Conservation (phyloP, 73 alveolate genomes). For the Paraurostyla sp. region DNA sequence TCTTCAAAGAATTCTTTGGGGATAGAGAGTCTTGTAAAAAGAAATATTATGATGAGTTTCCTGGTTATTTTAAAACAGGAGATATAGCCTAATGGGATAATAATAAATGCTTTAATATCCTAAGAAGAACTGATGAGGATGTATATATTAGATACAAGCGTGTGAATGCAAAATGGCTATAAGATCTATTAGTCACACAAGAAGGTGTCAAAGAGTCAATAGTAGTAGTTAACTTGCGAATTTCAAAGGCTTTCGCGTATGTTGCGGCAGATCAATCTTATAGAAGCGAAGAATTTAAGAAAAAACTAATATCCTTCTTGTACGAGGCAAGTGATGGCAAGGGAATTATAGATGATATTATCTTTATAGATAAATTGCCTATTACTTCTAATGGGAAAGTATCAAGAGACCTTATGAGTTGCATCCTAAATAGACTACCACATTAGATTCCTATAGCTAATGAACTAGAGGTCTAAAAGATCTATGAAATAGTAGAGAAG, state of each 20-base stretch:
- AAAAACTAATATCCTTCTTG: neutral
- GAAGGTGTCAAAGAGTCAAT: neutral
- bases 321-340: neutral
- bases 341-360: neutral
- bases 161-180: neutral
- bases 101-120: neutral
- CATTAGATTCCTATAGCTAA: neutral
- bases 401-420: neutral
- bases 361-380: neutral
- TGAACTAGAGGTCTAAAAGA: neutral
- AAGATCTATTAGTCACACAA: neutral
- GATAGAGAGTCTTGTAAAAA: neutral
- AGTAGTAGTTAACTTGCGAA: neutral
- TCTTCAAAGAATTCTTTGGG: neutral
- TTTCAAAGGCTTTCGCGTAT: neutral
- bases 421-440: neutral
- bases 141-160: neutral
- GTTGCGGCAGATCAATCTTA: neutral
- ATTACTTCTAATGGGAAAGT: neutral
- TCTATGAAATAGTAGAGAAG: neutral
- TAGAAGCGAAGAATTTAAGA: neutral
- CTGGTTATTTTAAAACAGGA: neutral
- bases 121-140: neutral
- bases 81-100: neutral
- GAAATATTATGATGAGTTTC: neutral